These are phyloP conservation scores for Leccinum aurantiacum DNA, from an alignment of 768 basidiomycete genomes.

Conservation along the genomic window DNA sequence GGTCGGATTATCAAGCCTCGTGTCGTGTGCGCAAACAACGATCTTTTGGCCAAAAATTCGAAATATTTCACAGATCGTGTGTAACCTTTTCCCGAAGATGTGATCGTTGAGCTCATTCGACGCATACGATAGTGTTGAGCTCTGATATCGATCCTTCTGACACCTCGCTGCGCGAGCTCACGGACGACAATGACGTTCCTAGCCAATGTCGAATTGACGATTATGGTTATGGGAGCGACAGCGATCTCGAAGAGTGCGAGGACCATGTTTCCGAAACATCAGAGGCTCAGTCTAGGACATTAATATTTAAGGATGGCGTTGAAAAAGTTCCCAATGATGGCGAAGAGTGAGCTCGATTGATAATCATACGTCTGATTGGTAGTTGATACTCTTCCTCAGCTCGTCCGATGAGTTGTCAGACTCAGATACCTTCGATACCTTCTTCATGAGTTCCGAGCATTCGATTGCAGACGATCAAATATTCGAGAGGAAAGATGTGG, in stretches of 20 bases:
- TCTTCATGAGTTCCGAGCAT: background rate
- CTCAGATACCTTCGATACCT: background rate
- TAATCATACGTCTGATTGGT: background rate
- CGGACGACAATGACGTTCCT: background rate
- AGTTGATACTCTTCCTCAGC: background rate
- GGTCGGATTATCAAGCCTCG: background rate
- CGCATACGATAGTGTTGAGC: background rate
- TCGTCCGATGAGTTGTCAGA: background rate
- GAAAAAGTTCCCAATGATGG: background rate
- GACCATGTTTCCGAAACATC: background rate
- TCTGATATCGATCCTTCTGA: background rate
- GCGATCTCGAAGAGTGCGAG: background rate
- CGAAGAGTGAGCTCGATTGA: background rate
- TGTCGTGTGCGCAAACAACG: background rate
- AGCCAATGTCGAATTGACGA: background rate
- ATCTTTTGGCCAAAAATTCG: background rate
- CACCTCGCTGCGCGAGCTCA: background rate
- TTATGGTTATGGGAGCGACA: background rate
- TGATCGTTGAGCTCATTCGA: background rate
- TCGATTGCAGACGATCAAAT: background rate
- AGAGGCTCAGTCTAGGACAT: background rate
- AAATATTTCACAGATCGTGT: background rate
- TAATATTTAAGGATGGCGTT: background rate
- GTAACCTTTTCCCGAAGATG: background rate
- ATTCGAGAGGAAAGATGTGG: background rate